A percentile compares a stretch with the other conserved stretches of the same genome.
Conservation (phyloP, 129 eudicot genomes). For the Flaveria sonorensis region DNA sequence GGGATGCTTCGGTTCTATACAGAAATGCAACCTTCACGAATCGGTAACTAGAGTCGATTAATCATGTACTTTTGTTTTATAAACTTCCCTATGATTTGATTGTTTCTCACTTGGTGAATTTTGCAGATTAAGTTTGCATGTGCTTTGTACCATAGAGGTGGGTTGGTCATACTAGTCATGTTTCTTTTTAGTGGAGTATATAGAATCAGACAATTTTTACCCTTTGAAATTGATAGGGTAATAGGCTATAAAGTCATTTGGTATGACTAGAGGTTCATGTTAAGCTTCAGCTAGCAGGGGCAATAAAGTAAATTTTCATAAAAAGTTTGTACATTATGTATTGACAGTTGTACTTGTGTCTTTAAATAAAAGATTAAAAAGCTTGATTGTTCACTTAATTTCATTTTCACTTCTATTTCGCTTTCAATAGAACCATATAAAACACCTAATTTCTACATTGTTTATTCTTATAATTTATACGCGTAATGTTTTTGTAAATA, state of each 20-base stretch:
- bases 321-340: slow-evolving; percentile 1
- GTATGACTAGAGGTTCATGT: neutral
- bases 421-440: neutral
- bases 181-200: neutral
- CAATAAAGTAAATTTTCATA: neutral
- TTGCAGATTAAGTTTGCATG: slow-evolving; percentile 15
- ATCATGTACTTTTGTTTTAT: neutral
- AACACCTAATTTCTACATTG: neutral
- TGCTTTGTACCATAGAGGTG: slow-evolving; percentile 15
- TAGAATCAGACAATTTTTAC: neutral
- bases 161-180: neutral
- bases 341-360: neutral
- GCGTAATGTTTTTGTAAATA: no score
- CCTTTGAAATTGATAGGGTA: slow-evolving; percentile 25
- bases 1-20: neutral
- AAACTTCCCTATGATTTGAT: neutral
- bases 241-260: slow-evolving; percentile 22
- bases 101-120: slow-evolving; percentile 20
- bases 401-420: neutral
- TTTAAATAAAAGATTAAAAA: neutral
- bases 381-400: neutral
- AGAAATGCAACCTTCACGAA: neutral
- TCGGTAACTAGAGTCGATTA: neutral
- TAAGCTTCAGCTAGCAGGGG: no score
- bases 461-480: neutral